Conservation (phyloP, 192 early-diverging fungal species). For the Coemansia sp. region DNA sequence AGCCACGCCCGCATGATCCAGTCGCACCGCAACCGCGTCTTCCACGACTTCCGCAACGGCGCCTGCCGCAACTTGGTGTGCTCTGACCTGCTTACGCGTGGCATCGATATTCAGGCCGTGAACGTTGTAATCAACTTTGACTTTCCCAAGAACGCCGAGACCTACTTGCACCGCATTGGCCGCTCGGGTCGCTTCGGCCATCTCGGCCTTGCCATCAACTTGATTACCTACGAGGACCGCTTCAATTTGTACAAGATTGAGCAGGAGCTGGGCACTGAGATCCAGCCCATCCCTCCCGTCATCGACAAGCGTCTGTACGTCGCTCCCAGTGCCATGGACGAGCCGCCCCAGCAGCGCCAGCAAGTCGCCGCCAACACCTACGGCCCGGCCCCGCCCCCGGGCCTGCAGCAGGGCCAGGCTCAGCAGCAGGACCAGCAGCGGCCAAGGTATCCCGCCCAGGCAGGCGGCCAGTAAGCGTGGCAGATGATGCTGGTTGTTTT, state of each 20-base stretch:
- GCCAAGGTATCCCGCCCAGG: background rate
- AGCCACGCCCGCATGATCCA: constrained; percentile 99
- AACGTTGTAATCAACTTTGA: constrained; percentile 99
- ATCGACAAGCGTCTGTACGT: constrained; percentile 94
- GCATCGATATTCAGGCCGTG: constrained; percentile 99
- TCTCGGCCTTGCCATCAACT: constrained; percentile 94
- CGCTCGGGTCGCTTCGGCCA: constrained; percentile 96
- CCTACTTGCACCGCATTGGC: constrained; percentile 98
- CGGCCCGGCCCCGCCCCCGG: constrained; percentile 40
- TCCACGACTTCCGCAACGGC: constrained; percentile 98
- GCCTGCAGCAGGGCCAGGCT: constrained; percentile 11
- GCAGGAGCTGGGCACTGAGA: constrained; percentile 97
- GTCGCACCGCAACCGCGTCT: constrained; percentile 96
- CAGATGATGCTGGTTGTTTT: background rate
- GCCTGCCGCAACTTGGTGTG: constrained; percentile 97
- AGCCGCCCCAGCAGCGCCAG: constrained; percentile 57
- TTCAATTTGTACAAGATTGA: constrained; percentile 98
- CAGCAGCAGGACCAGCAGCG: constrained; percentile 6
- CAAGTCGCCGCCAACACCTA: constrained; percentile 13
- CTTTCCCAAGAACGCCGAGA: constrained; percentile 99
- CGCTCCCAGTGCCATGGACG: constrained; percentile 72
- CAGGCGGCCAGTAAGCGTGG: background rate
- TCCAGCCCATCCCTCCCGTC: constrained; percentile 94
- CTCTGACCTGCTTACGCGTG: constrained; percentile 95
- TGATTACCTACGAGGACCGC: constrained; percentile 97